These are phyloP conservation scores for Gnetum montanum DNA, from an alignment of 75 land plant species.

Conservation along the genomic window DNA sequence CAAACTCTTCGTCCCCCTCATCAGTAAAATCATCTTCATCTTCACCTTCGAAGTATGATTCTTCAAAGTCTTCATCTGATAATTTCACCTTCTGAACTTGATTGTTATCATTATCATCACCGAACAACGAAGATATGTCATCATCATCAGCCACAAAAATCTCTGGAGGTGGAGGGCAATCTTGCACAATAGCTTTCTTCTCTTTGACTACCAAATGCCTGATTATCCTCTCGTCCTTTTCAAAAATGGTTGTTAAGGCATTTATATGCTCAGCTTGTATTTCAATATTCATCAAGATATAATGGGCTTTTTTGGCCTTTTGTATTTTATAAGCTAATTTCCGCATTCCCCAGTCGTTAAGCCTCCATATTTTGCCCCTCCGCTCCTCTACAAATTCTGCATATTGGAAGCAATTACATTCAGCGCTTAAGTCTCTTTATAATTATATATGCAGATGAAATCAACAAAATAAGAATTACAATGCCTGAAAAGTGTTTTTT, in stretches of 20 bases:
- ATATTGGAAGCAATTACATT: too few relatives aligned
- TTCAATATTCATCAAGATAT: constrained; percentile 95
- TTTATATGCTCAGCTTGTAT: constrained; percentile 57
- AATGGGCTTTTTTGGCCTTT: constrained; percentile 71
- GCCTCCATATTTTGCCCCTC: constrained; percentile 84
- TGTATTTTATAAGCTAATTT: constrained; percentile 82
- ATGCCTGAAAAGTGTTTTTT: too few relatives aligned
- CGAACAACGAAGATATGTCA: constrained; percentile 24
- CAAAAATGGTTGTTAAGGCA: constrained; percentile 67
- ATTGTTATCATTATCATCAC: constrained; percentile 32
- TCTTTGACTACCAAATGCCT: constrained; percentile 77
- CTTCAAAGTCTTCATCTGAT: not conserved
- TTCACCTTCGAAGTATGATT: constrained; percentile 2
- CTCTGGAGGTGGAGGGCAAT: constrained; percentile 77
- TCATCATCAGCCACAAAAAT: constrained; percentile 33
- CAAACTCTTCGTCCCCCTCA: not conserved
- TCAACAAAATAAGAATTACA: too few relatives aligned
- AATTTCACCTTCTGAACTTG: constrained; percentile 26
- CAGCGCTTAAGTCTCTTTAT: too few relatives aligned
- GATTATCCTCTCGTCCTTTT: constrained; percentile 86
- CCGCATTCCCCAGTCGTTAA: constrained; percentile 92
- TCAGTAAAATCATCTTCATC: constrained; percentile 9
- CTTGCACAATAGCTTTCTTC: constrained; percentile 58
- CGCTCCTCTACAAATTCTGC: constrained; percentile 78
- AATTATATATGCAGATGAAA: too few relatives aligned